These are phyloP conservation scores for Acanthochlamys bracteata DNA, from an alignment of 106 monocot genomes.

Conservation along the genomic window DNA sequence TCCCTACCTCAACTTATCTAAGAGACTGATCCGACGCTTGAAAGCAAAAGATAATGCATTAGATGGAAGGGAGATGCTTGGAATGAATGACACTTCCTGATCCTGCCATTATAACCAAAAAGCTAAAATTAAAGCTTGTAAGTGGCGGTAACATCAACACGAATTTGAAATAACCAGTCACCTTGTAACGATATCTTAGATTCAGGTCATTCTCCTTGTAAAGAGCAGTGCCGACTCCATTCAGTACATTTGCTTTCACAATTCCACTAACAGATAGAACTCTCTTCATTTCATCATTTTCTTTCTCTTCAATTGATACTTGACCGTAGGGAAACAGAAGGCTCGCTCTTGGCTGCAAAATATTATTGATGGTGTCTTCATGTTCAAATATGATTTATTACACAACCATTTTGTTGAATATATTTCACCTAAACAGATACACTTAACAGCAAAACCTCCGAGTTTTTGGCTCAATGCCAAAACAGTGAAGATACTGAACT, in stretches of 20 bases:
- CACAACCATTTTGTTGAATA: neutral
- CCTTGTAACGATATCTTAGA: constrained; percentile 89
- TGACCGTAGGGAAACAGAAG: constrained; percentile 72
- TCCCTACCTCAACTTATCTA: constrained; percentile 78
- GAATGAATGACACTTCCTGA: constrained; percentile 78
- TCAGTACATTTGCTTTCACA: constrained; percentile 44
- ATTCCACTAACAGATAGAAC: constrained; percentile 52
- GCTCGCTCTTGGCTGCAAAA: constrained; percentile 68
- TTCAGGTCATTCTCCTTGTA: constrained; percentile 52
- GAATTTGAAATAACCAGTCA: constrained; percentile 11
- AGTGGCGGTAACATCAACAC: neutral
- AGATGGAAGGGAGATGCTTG: constrained; percentile 61
- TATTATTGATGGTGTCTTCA: neutral
- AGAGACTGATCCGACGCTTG: constrained; percentile 69
- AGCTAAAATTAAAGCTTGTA: neutral
- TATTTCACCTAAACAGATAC: neutral
- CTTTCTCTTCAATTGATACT: constrained; percentile 55
- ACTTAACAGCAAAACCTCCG: too few species aligned
- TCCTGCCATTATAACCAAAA: constrained; percentile 41
- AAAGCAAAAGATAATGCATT: constrained; percentile 69
- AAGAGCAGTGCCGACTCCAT: constrained; percentile 62
- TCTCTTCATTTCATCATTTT: constrained; percentile 26
- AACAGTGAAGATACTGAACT: too few species aligned
- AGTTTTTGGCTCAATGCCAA: too few species aligned
- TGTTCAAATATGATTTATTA: neutral